Conservation (phyloP, 306 rosid species). For the Trifolium subterraneum region DNA sequence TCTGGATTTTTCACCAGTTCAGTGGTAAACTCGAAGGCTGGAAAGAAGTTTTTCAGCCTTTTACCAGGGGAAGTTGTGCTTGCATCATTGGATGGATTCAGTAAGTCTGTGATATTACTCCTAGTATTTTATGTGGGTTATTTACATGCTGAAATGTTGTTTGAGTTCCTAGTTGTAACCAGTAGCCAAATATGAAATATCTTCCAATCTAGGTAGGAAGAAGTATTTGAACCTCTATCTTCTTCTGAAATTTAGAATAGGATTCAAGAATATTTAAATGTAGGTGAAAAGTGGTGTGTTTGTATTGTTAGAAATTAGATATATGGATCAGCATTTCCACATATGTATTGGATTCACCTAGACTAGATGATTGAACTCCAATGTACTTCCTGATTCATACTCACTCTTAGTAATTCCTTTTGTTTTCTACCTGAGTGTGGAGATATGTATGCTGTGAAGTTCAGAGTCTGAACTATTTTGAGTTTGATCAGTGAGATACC, state of each 20-base stretch:
- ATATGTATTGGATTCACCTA: not conserved
- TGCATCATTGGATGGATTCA: slow-evolving; percentile 96
- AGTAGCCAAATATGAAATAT: slow-evolving; percentile 23
- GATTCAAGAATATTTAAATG: not conserved
- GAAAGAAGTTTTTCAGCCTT: slow-evolving; percentile 79
- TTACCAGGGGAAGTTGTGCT: slow-evolving; percentile 89
- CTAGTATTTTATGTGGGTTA: slow-evolving; percentile 13
- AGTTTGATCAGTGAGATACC: not conserved
- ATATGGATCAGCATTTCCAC: not conserved
- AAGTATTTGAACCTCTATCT: slow-evolving; percentile 22
- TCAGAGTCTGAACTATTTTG: too few relatives aligned
- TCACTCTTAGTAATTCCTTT: not conserved
- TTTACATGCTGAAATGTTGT: slow-evolving; percentile 29
- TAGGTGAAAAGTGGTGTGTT: not conserved
- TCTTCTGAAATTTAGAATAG: not conserved
- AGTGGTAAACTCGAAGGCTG: slow-evolving; percentile 70
- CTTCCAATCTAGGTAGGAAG: slow-evolving; percentile 20
- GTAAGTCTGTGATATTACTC: slow-evolving; percentile 55
- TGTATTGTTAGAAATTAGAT: not conserved
- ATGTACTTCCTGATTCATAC: not conserved
- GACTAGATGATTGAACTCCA: not conserved
- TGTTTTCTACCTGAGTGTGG: too few relatives aligned
- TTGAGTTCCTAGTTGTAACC: slow-evolving; percentile 28
- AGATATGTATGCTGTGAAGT: too few relatives aligned
- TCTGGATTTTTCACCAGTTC: slow-evolving; percentile 84